Conservation (phyloP, 23 red algal genomes). For the Gracilariopsis chorda region DNA sequence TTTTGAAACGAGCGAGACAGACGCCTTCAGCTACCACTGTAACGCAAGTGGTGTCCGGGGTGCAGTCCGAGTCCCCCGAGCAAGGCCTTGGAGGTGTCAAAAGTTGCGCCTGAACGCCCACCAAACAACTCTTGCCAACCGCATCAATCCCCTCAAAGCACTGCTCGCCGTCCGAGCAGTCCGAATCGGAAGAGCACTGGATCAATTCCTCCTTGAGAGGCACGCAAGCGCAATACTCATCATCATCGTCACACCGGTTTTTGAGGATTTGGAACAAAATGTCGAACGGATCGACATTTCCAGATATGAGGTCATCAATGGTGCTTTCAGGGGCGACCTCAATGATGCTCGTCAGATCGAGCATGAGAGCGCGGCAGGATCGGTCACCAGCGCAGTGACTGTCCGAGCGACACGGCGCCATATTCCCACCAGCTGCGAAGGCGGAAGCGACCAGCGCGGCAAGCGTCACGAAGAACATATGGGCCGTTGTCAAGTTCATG, state of each 20-base stretch:
- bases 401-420: background rate
- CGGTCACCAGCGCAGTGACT: background rate
- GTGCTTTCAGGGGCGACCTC: too few species aligned
- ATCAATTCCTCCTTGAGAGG: too few species aligned
- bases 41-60: background rate
- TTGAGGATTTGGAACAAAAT: background rate
- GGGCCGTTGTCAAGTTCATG: background rate
- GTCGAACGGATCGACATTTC: too few species aligned
- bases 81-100: too few species aligned
- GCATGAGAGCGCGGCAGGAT: background rate
- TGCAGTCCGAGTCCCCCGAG: background rate
- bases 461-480: too few species aligned
- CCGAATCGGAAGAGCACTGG: background rate
- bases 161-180: background rate
- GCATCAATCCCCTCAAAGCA: too few species aligned
- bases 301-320: too few species aligned
- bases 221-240: too few species aligned
- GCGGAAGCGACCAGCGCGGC: background rate
- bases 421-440: background rate
- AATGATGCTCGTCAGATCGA: background rate
- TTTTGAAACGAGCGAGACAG: background rate
- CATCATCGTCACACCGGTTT: too few species aligned
- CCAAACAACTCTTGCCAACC: too few species aligned
- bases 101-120: too few species aligned
- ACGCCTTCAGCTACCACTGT: background rate